phyloP scores from a whole-genome alignment of 2,329 filamentous ascomycete species.

The Dothistroma pini region DNA sequence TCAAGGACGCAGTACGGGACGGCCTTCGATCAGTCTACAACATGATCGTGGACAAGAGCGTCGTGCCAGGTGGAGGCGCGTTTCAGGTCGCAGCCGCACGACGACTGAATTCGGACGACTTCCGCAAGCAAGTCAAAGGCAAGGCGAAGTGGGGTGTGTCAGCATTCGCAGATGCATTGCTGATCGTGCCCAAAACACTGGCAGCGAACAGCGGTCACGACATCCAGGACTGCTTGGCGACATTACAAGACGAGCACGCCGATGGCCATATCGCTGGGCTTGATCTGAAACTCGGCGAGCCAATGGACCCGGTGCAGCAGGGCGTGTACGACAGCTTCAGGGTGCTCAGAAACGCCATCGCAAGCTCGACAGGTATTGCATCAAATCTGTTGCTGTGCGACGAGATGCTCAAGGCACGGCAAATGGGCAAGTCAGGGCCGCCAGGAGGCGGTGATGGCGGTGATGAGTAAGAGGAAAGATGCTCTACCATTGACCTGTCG shows the following conservation, averaged over 20 bases:
- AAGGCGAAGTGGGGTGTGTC: conserved; percentile 96
- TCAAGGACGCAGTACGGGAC: conserved; percentile 93
- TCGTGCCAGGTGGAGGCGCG: conserved; percentile 89
- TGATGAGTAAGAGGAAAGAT: conserved; percentile 13
- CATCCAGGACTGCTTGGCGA: conserved; percentile 88
- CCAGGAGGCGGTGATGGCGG: conserved; percentile 30
- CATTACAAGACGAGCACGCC: conserved; percentile 76
- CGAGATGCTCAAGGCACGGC: conserved; percentile 93
- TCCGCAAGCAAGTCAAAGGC: conserved; percentile 88
- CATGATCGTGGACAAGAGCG: conserved; percentile 97
- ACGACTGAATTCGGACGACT: conserved; percentile 81
- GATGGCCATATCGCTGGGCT: conserved; percentile 85
- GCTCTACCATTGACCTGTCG: neutral
- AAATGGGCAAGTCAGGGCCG: conserved; percentile 63
- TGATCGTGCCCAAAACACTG: conserved; percentile 95
- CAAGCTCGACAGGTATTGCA: conserved; percentile 90
- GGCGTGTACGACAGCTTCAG: conserved; percentile 97
- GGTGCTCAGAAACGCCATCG: conserved; percentile 87
- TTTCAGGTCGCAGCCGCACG: conserved; percentile 93
- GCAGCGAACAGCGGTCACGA: conserved; percentile 95
- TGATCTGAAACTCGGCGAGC: conserved; percentile 79
- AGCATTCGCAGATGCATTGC: conserved; percentile 89
- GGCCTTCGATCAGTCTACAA: conserved; percentile 97
- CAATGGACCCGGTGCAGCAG: conserved; percentile 91
- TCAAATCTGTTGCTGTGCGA: conserved; percentile 94